phyloP scores from a whole-genome alignment of 176 grass and related monocot genomes.

The Avena atlantica region DNA sequence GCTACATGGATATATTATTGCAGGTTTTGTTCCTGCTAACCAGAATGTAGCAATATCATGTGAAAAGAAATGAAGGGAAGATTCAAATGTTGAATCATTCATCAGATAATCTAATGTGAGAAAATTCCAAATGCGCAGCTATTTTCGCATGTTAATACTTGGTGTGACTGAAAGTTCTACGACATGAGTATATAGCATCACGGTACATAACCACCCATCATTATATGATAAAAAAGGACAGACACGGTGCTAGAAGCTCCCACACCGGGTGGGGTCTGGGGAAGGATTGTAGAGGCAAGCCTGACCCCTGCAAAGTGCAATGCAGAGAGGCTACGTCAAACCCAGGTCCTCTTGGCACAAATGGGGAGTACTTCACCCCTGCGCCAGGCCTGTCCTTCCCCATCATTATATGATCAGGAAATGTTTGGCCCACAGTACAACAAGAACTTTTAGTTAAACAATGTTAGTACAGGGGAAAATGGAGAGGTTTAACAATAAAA shows the following conservation, averaged over 20 bases:
- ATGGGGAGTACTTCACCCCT: too few species aligned
- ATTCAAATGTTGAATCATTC: constrained; percentile 2
- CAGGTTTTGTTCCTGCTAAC: neutral
- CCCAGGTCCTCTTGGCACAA: too few species aligned
- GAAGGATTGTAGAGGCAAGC: too few species aligned
- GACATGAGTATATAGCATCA: neutral
- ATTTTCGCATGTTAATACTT: neutral
- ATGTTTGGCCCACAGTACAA: neutral
- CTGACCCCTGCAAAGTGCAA: too few species aligned
- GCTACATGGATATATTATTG: neutral
- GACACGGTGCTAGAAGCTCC: too few species aligned
- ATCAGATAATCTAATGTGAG: neutral
- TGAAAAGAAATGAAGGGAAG: constrained; percentile 3
- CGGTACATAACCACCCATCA: constrained; percentile 4
- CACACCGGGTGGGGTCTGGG: too few species aligned
- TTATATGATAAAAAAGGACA: neutral
- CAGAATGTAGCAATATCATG: constrained; percentile 11
- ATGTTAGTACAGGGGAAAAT: neutral
- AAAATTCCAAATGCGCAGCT: neutral
- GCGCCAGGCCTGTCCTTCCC: too few species aligned
- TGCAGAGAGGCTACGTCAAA: too few species aligned
- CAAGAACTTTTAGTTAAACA: neutral
- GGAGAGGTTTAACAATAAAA: neutral
- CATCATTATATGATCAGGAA: neutral
- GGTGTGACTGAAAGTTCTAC: constrained; percentile 1